A percentile compares a stretch with the other conserved stretches of the same genome.
These are phyloP conservation scores for Wallacemonas collosoma DNA, from an alignment of 208 protist genomes.

Conservation along the genomic window DNA sequence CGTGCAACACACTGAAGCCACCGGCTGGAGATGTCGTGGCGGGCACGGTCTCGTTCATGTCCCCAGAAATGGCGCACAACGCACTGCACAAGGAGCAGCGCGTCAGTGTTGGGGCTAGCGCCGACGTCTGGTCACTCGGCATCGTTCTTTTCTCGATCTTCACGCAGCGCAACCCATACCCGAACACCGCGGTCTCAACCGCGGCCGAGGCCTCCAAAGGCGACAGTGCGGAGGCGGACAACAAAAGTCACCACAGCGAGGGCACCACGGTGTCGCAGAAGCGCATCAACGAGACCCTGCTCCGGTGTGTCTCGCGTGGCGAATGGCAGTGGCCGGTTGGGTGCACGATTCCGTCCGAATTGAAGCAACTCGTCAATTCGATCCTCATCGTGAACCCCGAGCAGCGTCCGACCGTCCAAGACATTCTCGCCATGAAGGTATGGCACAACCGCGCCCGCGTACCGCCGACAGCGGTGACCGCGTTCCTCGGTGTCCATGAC, in stretches of 20 bases:
- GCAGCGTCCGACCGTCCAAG: conserved; percentile 60
- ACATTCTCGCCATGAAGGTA: conserved; percentile 61
- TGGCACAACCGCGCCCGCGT: conserved; percentile 75
- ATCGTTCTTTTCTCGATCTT: conserved; percentile 92
- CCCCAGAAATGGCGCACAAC: conserved; percentile 93
- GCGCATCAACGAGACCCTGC: conserved; percentile 54
- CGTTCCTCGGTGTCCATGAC: conserved; percentile 85
- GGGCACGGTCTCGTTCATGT: conserved; percentile 92
- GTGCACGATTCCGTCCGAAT: conserved; percentile 52
- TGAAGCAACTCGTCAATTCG: conserved; percentile 69
- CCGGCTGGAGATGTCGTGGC: conserved; percentile 85
- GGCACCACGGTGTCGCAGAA: conserved; percentile 25
- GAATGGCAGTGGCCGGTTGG: conserved; percentile 81
- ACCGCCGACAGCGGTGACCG: conserved; percentile 63
- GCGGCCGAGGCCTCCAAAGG: not conserved
- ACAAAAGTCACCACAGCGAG: conserved; percentile 12
- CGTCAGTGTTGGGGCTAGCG: conserved; percentile 78
- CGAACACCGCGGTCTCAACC: conserved; percentile 10
- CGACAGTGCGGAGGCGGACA: conserved; percentile 11
- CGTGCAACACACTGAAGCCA: conserved; percentile 69
- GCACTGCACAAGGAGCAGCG: conserved; percentile 76
- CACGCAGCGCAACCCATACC: conserved; percentile 86
- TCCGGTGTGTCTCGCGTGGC: conserved; percentile 67
- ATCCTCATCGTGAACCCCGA: conserved; percentile 61
- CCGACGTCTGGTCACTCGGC: conserved; percentile 89